Base-by-base conservation (phyloP, 2,329 filamentous ascomycete species). In the Hymenoscyphus repandus region DNA sequence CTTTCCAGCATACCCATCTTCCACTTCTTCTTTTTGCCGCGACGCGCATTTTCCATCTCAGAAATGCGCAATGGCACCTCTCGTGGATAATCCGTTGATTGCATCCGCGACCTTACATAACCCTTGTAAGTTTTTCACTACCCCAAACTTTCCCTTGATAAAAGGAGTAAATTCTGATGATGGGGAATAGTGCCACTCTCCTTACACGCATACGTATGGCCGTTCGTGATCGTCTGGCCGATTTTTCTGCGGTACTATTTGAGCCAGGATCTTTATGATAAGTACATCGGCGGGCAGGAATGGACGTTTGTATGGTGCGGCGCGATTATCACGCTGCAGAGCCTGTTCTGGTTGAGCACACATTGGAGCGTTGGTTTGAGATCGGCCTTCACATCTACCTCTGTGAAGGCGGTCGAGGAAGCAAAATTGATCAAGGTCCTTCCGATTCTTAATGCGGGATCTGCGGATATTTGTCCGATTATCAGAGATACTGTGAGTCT, bases 281-380 rank as follows among this genome's bases (percentile, higher is more conserved):
- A 85, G 66, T 85, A 97, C 74, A 95, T 99, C 58, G 82, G 87
- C 63, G 91, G 86, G n/a, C 84, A 87, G 62, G 93, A 99, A 76
- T 99, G 93, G 92, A 97, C 95, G 1, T 95, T 96, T 68, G 89
- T 99, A 56, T 99, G 89, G 84, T 81, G 86, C 59, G 92, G 88
- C 63, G 79, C 83, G 60, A 96, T 99, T 66, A 77, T 95, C 68
- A 96, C 91, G 10, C 65, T 86, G 50, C 95, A 99, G 74, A 84
- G 88, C 57, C 78, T 99, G 57, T 74, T 90, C 61, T 99, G 93
- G 92, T 79, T 99, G 55, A 92, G 88, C 74, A 99, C 93, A 42
- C 90, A 97, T 73, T 99, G 93, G 93, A 97, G 89, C 66, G 90
- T 99, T 68, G 85, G 91, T 66, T 74, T 97, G 57, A 82, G 84